These are phyloP conservation scores for Apiospora aurea DNA, from an alignment of 2,329 filamentous ascomycete species.

Conservation along the genomic window DNA sequence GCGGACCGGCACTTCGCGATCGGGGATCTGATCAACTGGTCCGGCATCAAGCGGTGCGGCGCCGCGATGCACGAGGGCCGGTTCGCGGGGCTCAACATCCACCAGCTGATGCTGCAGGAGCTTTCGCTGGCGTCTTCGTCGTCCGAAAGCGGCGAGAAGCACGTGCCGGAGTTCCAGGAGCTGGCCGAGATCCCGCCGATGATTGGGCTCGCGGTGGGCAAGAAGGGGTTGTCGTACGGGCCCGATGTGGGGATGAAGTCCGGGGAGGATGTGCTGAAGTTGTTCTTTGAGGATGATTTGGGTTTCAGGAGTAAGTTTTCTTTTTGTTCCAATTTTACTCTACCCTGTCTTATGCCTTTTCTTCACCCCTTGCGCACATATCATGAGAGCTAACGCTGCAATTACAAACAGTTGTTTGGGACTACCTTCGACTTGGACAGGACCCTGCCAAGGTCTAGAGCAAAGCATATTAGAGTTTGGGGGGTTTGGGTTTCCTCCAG, in stretches of 20 bases:
- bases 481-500: neutral
- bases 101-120: slow-evolving; percentile 64
- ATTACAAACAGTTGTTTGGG: slow-evolving; percentile 38
- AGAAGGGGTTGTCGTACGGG: slow-evolving; percentile 70
- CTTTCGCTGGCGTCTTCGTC: slow-evolving; percentile 32
- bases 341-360: neutral
- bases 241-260: slow-evolving; percentile 60
- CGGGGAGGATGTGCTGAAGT: slow-evolving; percentile 68
- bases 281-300: slow-evolving; percentile 73
- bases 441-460: slow-evolving; percentile 32
- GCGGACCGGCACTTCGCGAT: slow-evolving; percentile 69
- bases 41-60: slow-evolving; percentile 81
- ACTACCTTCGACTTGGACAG: slow-evolving; percentile 40
- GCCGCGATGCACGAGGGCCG: slow-evolving; percentile 78
- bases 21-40: slow-evolving; percentile 75
- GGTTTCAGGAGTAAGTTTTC: slow-evolving; percentile 65
- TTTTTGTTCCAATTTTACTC: neutral
- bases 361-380: neutral
- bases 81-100: slow-evolving; percentile 70
- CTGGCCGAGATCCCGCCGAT: slow-evolving; percentile 65
- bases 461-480: neutral
- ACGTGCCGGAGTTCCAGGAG: slow-evolving; percentile 53
- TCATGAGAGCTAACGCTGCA: neutral
- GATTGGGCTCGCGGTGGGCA: slow-evolving; percentile 76
- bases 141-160: slow-evolving; percentile 31